A percentile compares a stretch with the other conserved stretches of the same genome.
These are phyloP conservation scores for Cladosporium sp. DNA, from an alignment of 2,329 filamentous ascomycete genomes.

Conservation along the genomic window DNA sequence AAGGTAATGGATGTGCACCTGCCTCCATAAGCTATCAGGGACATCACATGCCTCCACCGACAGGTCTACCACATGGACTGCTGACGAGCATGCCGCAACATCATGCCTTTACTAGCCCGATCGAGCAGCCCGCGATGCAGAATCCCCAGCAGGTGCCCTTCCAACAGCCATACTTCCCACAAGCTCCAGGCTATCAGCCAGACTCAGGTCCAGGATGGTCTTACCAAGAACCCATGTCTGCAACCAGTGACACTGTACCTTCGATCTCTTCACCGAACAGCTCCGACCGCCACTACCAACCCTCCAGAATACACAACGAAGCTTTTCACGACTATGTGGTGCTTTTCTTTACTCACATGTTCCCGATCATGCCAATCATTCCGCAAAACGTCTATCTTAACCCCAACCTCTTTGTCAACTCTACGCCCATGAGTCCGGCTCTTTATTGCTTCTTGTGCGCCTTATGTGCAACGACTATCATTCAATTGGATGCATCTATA, in stretches of 20 bases:
- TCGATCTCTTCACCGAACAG: constrained; percentile 25
- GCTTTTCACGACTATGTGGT: constrained; percentile 36
- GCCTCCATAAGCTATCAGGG: constrained; percentile 2
- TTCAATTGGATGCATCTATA: constrained; percentile 37
- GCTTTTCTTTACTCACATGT: constrained; percentile 40
- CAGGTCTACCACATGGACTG: constrained; percentile 19
- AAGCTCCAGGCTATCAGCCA: background rate
- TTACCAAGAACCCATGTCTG: constrained; percentile 21
- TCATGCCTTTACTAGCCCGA: constrained; percentile 17
- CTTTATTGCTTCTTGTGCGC: constrained; percentile 37
- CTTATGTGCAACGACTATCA: constrained; percentile 36
- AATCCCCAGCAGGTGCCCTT: background rate
- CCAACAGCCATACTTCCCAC: background rate
- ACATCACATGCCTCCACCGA: constrained; percentile 14
- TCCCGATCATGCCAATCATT: constrained; percentile 39
- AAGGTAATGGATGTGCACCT: background rate
- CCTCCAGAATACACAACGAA: constrained; percentile 28
- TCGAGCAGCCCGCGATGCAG: constrained; percentile 18
- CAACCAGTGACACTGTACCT: constrained; percentile 26
- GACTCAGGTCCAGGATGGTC: constrained; percentile 20
- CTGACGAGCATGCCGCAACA: constrained; percentile 28
- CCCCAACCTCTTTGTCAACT: constrained; percentile 29
- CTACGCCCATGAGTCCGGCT: constrained; percentile 28
- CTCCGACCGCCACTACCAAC: constrained; percentile 23
- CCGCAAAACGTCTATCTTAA: constrained; percentile 34